A percentile compares a stretch with the other conserved stretches of the same genome.
phyloP scores from a whole-genome alignment of 2,329 filamentous ascomycete species.

The Aspergillaceae sp. region DNA sequence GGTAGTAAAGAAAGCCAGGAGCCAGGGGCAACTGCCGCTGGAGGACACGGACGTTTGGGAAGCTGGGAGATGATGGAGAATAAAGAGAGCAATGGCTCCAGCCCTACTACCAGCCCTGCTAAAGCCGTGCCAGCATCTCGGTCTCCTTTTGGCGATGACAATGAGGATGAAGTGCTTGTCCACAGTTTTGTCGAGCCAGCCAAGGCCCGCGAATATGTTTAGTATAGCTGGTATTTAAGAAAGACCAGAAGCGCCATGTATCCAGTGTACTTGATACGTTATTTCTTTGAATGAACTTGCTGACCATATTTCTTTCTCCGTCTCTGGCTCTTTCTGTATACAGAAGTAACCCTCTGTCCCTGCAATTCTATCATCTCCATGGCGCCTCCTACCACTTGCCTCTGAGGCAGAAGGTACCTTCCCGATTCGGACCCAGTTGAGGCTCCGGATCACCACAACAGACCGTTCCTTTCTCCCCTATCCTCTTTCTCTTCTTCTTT shows the following conservation, averaged over 20 bases:
- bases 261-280: neutral
- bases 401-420: neutral
- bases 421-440: neutral
- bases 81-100: constrained; percentile 17
- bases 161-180: constrained; percentile 29
- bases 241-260: neutral
- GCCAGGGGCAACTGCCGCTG: constrained; percentile 15
- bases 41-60: constrained; percentile 45
- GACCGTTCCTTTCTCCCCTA: neutral
- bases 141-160: constrained; percentile 40
- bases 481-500: constrained; percentile 1
- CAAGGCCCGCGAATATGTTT: constrained; percentile 42
- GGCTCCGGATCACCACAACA: neutral
- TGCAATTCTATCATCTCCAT: neutral
- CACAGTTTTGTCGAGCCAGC: constrained; percentile 37
- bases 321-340: neutral
- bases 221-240: constrained; percentile 9
- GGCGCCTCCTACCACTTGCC: neutral
- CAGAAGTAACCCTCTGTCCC: neutral
- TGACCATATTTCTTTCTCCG: neutral
- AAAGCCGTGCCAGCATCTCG: constrained; percentile 5
- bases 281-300: neutral
- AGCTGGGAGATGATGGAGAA: constrained; percentile 49
- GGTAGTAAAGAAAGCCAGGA: constrained; percentile 24
- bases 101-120: constrained; percentile 9